Evolutionary conservation across 2,329 filamentous ascomycete genomes (phyloP).

Genomic region (Penicillium janthinellum): DNA sequence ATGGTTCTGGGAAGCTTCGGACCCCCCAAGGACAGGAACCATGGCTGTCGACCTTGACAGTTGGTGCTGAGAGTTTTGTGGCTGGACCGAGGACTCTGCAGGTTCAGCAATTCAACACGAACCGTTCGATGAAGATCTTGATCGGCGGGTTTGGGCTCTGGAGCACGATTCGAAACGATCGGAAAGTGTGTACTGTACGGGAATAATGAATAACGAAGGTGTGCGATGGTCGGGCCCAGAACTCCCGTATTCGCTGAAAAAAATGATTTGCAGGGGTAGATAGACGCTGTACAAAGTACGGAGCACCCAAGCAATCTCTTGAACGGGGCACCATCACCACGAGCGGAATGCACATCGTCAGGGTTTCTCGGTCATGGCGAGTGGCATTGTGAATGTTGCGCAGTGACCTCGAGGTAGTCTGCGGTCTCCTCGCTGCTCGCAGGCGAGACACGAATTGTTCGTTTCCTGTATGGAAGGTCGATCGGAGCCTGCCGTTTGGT

Average conservation of each 20-base stretch:
- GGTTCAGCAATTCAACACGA: neutral
- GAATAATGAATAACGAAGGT: neutral
- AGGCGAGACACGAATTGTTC: constrained; percentile 14
- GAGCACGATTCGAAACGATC: constrained; percentile 6
- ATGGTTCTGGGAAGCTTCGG: constrained; percentile 9
- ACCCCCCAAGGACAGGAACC: constrained; percentile 9
- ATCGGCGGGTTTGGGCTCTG: neutral
- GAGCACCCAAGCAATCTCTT: too few species aligned
- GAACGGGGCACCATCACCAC: neutral
- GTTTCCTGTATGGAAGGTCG: neutral
- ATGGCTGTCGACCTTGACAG: neutral
- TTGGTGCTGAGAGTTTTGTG: constrained; percentile 2
- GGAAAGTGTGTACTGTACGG: neutral
- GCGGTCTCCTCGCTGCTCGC: constrained; percentile 13
- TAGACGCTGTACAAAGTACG: too few species aligned
- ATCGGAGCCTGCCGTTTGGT: neutral
- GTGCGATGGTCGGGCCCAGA: neutral
- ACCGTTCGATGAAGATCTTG: constrained; percentile 4
- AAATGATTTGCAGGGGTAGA: neutral
- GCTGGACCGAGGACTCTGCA: neutral
- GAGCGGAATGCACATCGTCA: neutral
- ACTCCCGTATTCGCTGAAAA: neutral
- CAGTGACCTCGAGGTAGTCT: neutral
- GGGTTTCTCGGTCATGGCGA: neutral
- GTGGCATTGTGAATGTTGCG: neutral